Evolutionary conservation across 495 filamentous ascomycete species (phyloP), one percentile per base, ranked within the genome.

Genomic region (Aspergillus funiculosus): DNA sequence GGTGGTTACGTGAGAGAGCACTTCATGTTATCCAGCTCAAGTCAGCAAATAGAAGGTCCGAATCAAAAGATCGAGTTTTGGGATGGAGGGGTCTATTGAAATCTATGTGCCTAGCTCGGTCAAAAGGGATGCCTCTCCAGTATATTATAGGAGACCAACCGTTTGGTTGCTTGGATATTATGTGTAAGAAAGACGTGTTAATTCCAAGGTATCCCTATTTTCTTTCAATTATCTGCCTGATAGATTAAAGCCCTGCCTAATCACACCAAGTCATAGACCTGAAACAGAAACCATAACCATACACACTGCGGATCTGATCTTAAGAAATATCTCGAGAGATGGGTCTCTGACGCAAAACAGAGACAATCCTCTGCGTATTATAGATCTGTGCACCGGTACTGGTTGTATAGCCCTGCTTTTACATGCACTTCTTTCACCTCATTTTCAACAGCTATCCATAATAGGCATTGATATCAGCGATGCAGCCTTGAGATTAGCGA

Each of bases 141-240:
- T 98, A 96, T 57, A 76, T 96, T 8, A 71, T 98, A 3, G 89
- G 89, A 0, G 80, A 80, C 11, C 90, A 97, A 57, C 90, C 86
- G 9, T 96, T 98, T 58, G 90, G 89, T 0, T 68, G 81, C 2
- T 62, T 95, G 9, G 82, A 90, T 29, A 86, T 98, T n/a, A 64
- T 73, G 28, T 94, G 88, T 52, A 63, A 66, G 26, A 75, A 68
- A 10, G 86, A 85, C 0, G 89, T 95, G 1, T 62, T 98, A 32
- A 95, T 98, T 50, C 91, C 91, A 21, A 74, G 90, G 79, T 89
- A 37, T 26, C 8, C 14, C 18, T 31, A 24, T 41, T 15, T 28
- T 19, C 8, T 26, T 18, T 37, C 18, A 24, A 26, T 15, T 9
- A 30, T 43, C 11, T 14, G 13, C 10, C 30, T 46, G 27, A 29